Evolutionary conservation across 176 grass and related monocot species (phyloP), one percentile per base, ranked within the genome.

Genomic region (Eragrostis nindensis): DNA sequence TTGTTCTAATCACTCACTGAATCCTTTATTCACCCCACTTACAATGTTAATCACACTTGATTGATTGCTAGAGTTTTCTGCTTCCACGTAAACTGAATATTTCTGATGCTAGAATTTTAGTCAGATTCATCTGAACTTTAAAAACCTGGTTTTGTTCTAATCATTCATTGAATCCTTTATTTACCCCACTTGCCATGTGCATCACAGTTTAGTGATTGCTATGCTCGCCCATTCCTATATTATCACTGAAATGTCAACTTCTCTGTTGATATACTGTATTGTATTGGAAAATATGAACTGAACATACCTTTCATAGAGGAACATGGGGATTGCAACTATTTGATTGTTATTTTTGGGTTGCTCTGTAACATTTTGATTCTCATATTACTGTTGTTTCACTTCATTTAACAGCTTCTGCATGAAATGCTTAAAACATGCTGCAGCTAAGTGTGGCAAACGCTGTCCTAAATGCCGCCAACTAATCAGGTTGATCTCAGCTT

Each of bases 381-480:
- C 17, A 39, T 43, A 76, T n/a, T 55, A 18, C 27, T 76, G 18
- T 47, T 41, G 24, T 6, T 29, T n/a, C 63, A 5, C 54, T 84
- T 45, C 54, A 46, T 42, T 89, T 62, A n/a, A 68, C 84, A 98
- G 90, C 75, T 98, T 95, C 79, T 98, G 90, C 68, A 84, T 95
- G 75, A 94, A 93, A 88, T 98, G 92, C 81, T 75, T 95, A 68
- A 98, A 93, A 67, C 67, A 71, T 59, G 86, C 92, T 14, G 84
- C 92, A 24, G 50, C 78, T 17, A 98, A 95, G 66, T 98, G 96
- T 25, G 90, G 96, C 71, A 98, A 89, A 73, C 68, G 84, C 19
- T 98, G 96, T 76, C 92, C 96, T 5, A 94, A 98, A 82, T 95
- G 96, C 68, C 81, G 90, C 57, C 90, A 95, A 27, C 43, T 98